Percentiles rank a stretch among this genome's conserved stretches.
These are phyloP conservation scores for Dichomitus squalens DNA, from an alignment of 1,284 basidiomycete genomes.

Conservation along the genomic window DNA sequence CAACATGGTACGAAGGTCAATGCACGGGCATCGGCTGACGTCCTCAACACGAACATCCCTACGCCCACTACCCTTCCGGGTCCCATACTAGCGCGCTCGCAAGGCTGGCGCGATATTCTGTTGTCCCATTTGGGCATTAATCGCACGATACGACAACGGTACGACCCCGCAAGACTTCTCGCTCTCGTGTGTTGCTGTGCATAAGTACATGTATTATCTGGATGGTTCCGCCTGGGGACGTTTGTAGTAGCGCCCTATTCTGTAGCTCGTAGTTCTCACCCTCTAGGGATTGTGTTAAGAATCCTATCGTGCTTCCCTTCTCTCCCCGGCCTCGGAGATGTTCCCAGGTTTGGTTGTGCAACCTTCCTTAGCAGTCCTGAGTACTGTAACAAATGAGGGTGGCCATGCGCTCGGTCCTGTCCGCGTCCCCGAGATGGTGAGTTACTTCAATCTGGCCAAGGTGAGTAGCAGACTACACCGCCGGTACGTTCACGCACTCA, in stretches of 20 bases:
- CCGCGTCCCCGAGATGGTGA: no score
- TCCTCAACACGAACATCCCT: neutral
- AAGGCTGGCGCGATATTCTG: neutral
- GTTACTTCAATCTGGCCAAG: no score
- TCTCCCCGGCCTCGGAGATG: no score
- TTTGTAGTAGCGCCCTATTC: slow-evolving; percentile 5
- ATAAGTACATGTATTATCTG: slow-evolving; percentile 11
- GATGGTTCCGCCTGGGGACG: neutral
- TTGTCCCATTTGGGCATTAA: neutral
- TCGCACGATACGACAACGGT: slow-evolving; percentile 14
- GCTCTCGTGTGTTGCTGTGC: slow-evolving; percentile 11
- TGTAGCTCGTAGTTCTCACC: slow-evolving; percentile 23
- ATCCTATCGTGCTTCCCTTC: no score
- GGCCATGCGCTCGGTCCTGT: no score
- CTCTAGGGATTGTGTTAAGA: no score
- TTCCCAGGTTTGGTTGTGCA: no score
- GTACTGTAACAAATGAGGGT: no score
- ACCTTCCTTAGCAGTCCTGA: no score
- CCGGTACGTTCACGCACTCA: no score
- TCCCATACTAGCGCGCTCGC: neutral
- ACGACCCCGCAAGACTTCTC: slow-evolving; percentile 15
- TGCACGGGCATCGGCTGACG: no score
- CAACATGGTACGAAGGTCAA: neutral
- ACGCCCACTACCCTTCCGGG: neutral
- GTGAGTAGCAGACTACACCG: no score